phyloP scores from a whole-genome alignment of 139 green algal species.

The Edaphochlamys debaryana region DNA sequence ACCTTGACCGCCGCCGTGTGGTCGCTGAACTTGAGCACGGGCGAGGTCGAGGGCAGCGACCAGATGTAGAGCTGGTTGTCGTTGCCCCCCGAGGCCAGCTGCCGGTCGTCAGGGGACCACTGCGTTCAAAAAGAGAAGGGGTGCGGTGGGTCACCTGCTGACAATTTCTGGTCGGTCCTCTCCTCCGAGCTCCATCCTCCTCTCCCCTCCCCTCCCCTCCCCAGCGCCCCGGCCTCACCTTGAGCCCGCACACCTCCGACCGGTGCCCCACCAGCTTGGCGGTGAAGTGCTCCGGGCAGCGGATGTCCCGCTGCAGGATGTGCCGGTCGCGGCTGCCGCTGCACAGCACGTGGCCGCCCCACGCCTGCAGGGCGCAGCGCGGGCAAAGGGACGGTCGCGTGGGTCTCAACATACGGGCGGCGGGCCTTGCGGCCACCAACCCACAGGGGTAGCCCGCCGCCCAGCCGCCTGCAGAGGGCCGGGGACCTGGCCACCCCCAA shows the following conservation, averaged over 20 bases:
- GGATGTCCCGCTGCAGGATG: constrained; percentile 93
- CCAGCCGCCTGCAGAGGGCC: not conserved
- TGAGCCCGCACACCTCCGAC: constrained; percentile 85
- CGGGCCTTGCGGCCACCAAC: not conserved
- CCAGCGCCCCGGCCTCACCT: constrained; percentile 31
- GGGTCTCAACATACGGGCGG: too few species aligned
- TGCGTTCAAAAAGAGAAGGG: constrained; percentile 43
- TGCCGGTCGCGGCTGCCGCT: constrained; percentile 88
- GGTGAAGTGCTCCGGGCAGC: constrained; percentile 67
- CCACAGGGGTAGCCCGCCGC: too few species aligned
- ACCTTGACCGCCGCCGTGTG: constrained; percentile 87
- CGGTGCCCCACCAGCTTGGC: constrained; percentile 83
- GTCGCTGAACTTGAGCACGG: constrained; percentile 19
- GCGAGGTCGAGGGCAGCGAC: constrained; percentile 26
- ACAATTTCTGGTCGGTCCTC: too few species aligned
- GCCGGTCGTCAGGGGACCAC: constrained; percentile 83
- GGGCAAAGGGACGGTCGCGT: too few species aligned
- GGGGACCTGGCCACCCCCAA: too few species aligned
- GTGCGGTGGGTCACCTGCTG: not conserved
- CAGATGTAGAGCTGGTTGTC: constrained; percentile 82
- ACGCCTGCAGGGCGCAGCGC: constrained; percentile 82
- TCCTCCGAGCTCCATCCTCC: too few species aligned
- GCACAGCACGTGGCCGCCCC: constrained; percentile 86
- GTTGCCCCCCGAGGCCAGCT: constrained; percentile 88
- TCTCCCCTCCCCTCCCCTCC: too few species aligned